Evolutionary conservation across 345 rosid genomes (phyloP).

Genomic region (Streptanthus diversifolius): DNA sequence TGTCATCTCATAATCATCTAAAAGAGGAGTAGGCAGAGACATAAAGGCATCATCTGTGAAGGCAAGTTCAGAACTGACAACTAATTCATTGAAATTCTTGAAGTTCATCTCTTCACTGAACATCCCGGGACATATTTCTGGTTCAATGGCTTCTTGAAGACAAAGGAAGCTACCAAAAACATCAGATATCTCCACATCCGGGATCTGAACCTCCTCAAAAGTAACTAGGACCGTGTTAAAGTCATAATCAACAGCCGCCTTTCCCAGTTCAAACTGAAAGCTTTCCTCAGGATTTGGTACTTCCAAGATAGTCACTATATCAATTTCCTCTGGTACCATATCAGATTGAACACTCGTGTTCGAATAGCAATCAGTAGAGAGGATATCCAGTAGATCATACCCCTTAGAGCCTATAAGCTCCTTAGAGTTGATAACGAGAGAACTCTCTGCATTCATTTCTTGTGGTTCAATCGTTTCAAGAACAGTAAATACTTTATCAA

Average conservation of each 20-base stretch:
- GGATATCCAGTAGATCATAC: slow-evolving; percentile 39
- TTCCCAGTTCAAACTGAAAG: slow-evolving; percentile 32
- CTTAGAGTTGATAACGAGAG: slow-evolving; percentile 31
- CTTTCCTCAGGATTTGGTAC: slow-evolving; percentile 22
- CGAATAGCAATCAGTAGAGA: slow-evolving; percentile 44
- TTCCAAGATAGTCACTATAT: slow-evolving; percentile 48
- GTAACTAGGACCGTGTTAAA: slow-evolving; percentile 24
- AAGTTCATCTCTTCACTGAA: slow-evolving; percentile 58
- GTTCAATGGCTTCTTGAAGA: slow-evolving; percentile 37
- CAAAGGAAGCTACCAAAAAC: slow-evolving; percentile 41
- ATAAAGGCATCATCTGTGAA: slow-evolving; percentile 66
- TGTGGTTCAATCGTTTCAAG: slow-evolving; percentile 40
- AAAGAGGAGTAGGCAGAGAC: slow-evolving; percentile 70
- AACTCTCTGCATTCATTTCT: slow-evolving; percentile 30
- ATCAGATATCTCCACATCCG: slow-evolving; percentile 46
- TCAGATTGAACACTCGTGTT: slow-evolving; percentile 43
- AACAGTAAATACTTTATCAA: slow-evolving; percentile 48
- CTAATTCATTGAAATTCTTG: slow-evolving; percentile 61
- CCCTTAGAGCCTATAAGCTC: slow-evolving; percentile 47
- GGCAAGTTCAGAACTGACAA: slow-evolving; percentile 68
- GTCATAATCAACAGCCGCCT: slow-evolving; percentile 29
- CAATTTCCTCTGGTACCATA: slow-evolving; percentile 35
- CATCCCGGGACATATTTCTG: slow-evolving; percentile 44
- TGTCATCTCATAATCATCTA: slow-evolving; percentile 40
- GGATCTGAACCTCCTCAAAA: slow-evolving; percentile 56